These are phyloP conservation scores for Solanum tarijense DNA, from an alignment of 257 asterid genomes.

Conservation along the genomic window DNA sequence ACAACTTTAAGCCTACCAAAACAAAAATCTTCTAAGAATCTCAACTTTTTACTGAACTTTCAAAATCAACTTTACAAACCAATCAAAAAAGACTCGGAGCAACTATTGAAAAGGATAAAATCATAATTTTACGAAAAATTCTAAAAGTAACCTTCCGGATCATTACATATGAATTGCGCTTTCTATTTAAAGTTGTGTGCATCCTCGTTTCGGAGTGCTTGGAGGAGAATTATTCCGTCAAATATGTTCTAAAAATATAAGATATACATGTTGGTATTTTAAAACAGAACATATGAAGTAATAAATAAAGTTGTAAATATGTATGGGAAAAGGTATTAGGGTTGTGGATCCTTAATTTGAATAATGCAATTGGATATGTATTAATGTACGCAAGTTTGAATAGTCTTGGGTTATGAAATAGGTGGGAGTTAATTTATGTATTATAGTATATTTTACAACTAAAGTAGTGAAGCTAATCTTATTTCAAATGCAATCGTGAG, in stretches of 20 bases:
- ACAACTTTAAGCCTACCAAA: background rate
- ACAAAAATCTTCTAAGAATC: background rate
- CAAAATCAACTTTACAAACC: too few species aligned
- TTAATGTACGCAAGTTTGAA: background rate
- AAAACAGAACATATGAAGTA: background rate
- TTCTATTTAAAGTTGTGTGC: background rate
- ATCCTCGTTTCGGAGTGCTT: background rate
- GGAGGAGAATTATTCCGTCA: background rate
- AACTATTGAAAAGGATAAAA: too few species aligned
- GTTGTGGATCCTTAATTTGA: background rate
- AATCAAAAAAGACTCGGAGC: too few species aligned
- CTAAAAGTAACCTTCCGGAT: background rate
- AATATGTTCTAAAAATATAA: too few species aligned
- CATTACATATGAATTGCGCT: background rate
- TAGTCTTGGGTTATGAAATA: background rate
- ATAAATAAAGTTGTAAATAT: background rate
- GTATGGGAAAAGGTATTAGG: background rate
- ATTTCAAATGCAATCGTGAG: background rate
- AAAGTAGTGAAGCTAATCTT: background rate
- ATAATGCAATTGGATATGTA: background rate
- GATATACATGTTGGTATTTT: background rate
- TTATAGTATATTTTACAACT: background rate
- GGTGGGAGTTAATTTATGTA: background rate
- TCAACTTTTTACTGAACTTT: background rate
- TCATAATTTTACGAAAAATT: too few species aligned